Evolutionary conservation across 305 asterid species (phyloP).

Genomic region (Fraxinus nigra): DNA sequence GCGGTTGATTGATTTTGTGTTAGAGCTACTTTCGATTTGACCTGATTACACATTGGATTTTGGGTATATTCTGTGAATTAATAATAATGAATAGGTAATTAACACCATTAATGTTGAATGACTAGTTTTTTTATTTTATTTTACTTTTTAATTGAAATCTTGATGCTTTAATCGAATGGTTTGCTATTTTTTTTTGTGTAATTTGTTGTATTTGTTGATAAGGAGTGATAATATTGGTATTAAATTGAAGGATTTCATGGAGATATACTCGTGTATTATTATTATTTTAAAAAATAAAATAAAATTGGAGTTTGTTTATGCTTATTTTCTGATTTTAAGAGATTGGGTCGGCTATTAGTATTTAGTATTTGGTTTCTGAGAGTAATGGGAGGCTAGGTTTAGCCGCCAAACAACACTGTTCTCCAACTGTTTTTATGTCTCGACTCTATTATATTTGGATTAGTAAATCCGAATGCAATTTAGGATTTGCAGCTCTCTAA

Average conservation of each 20-base stretch:
- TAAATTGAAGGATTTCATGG: constrained; percentile 11
- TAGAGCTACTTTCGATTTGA: constrained; percentile 45
- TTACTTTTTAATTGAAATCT: constrained; percentile 6
- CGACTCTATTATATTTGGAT: not conserved
- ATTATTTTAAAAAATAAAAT: not conserved
- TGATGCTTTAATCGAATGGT: constrained; percentile 11
- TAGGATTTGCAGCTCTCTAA: not conserved
- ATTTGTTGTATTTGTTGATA: not conserved
- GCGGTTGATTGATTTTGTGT: constrained; percentile 35
- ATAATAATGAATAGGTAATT: constrained; percentile 7
- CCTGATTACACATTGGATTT: constrained; percentile 16
- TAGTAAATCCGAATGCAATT: not conserved
- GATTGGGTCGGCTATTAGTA: not conserved
- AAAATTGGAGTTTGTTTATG: not conserved
- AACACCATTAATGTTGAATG: constrained; percentile 18
- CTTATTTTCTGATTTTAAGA: not conserved
- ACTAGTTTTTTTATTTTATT: not conserved
- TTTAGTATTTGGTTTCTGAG: constrained; percentile 17
- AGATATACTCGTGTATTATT: not conserved
- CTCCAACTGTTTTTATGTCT: not conserved
- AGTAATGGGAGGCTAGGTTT: constrained; percentile 26
- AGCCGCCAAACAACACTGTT: not conserved
- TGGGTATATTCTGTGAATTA: constrained; percentile 18
- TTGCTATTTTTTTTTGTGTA: not conserved
- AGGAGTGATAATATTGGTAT: constrained; percentile 29